Base-by-base conservation (phyloP, 805 yeast species). In the Pichia nanzhaoensis region DNA sequence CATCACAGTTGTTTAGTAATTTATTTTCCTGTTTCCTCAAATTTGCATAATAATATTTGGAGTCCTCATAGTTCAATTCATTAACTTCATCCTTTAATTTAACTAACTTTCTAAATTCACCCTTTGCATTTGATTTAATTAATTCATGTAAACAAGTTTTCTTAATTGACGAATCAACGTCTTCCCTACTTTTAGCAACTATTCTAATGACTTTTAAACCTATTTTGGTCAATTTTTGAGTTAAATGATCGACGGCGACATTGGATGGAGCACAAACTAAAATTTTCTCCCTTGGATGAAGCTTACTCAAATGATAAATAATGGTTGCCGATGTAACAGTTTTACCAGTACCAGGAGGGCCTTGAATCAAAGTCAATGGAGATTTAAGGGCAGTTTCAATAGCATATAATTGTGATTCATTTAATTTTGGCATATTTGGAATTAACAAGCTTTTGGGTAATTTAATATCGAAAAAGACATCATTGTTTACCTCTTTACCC, bases 291-390 rank as follows among this genome's bases (percentile, higher is more conserved):
- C 76, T 75, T 34, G 44, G 42, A 54, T 76, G 77, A 49, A 80
- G 57, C 47, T 78, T 76, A 3, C 80, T 71, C 44, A 88, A 66
- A 56, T 87, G 95, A 54, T 85, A 82, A 27, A 89, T 77, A 47
- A 90, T 85, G 0, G 95, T 82, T 2, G 96, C 91, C 0, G 96
- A 87, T 0, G 96, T 89, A 14, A 87, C 95, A 1, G 97, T 90
- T 59, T 90, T 90, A 60, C 97, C 97, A 0, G 97, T 90, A 51
- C 95, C 95, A 3, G 97, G 97, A 9, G 97, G 97, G 16, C 97
- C 97, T 62, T 90, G 96, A 50, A 88, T 87, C 52, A 88, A 70
- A 5, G 93, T 77, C 37, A 89, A 68, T 2, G 95, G 95, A 52
- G 78, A 70, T 55, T 74, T 75, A 47, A 88, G 62, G 0, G 82